Conservation (phyloP, 352 stramenopile genomes). For the Sclerospora graminicola region DNA sequence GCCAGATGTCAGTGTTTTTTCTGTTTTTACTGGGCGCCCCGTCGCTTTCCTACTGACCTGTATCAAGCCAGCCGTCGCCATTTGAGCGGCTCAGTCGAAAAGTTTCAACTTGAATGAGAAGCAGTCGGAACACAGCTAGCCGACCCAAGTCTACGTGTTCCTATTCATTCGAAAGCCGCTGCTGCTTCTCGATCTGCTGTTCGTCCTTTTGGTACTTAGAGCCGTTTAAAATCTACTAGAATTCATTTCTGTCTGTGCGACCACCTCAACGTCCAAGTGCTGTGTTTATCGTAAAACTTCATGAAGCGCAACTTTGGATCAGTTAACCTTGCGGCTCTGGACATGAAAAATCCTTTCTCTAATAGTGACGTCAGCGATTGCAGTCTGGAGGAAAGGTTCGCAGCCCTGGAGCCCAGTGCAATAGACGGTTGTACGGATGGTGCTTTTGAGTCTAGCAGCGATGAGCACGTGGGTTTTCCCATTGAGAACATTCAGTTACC, state of each 20-base stretch:
- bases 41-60: conserved; percentile 11
- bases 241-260: neutral
- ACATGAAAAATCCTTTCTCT: conserved; percentile 15
- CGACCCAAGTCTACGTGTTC: conserved; percentile 3
- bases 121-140: conserved; percentile 4
- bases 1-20: conserved; percentile 11
- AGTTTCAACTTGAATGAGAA: conserved; percentile 29
- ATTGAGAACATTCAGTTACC: conserved; percentile 18
- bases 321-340: conserved; percentile 37
- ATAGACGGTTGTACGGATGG: conserved; percentile 18
- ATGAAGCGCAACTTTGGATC: conserved; percentile 53
- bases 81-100: conserved; percentile 13
- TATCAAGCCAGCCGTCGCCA: conserved; percentile 12
- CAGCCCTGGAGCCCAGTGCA: conserved; percentile 16
- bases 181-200: conserved; percentile 1
- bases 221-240: neutral
- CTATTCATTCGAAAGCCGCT: conserved; percentile 3
- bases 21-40: conserved; percentile 8
- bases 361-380: conserved; percentile 8
- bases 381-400: conserved; percentile 19
- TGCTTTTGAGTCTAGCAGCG: conserved; percentile 16
- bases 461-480: conserved; percentile 30
- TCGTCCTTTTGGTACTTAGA: neutral
- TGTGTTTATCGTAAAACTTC: neutral
- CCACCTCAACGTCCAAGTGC: neutral